phyloP scores from a whole-genome alignment of 305 asterid species.

The Ajuga reptans region DNA sequence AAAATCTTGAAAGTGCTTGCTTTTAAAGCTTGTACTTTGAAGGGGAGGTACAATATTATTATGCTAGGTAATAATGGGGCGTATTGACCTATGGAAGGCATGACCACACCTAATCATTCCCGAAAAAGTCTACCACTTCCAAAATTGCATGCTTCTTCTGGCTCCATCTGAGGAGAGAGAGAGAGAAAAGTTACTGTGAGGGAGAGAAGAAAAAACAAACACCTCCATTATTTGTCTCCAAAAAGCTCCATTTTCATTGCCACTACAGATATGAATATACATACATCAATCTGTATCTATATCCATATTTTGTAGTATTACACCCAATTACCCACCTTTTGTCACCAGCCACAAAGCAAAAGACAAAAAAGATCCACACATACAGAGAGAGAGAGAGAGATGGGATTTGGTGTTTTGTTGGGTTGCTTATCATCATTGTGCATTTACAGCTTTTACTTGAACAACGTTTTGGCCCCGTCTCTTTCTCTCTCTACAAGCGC shows the following conservation, averaged over 20 bases:
- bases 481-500: constrained; percentile 9
- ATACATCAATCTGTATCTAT: constrained; percentile 29
- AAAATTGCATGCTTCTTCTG: constrained; percentile 34
- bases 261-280: constrained; percentile 23
- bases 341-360: constrained; percentile 28
- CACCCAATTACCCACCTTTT: constrained; percentile 25
- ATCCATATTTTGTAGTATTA: constrained; percentile 18
- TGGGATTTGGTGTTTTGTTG: constrained; percentile 32
- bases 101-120: constrained; percentile 24
- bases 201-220: constrained; percentile 15
- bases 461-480: constrained; percentile 18
- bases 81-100: constrained; percentile 20
- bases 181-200: constrained; percentile 16
- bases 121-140: constrained; percentile 27
- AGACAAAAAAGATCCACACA: constrained; percentile 27
- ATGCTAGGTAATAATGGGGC: not conserved
- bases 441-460: constrained; percentile 28
- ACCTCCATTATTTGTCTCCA: constrained; percentile 32
- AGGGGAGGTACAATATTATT: constrained; percentile 1
- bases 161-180: constrained; percentile 13
- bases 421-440: constrained; percentile 35
- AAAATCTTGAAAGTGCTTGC: not conserved
- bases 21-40: constrained; percentile 9
- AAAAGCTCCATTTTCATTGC: constrained; percentile 31
- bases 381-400: constrained; percentile 14